Percentiles rank a stretch among this genome's conserved stretches.
Conservation (phyloP, 352 stramenopile genomes). For the Nothophytophthora sp. region DNA sequence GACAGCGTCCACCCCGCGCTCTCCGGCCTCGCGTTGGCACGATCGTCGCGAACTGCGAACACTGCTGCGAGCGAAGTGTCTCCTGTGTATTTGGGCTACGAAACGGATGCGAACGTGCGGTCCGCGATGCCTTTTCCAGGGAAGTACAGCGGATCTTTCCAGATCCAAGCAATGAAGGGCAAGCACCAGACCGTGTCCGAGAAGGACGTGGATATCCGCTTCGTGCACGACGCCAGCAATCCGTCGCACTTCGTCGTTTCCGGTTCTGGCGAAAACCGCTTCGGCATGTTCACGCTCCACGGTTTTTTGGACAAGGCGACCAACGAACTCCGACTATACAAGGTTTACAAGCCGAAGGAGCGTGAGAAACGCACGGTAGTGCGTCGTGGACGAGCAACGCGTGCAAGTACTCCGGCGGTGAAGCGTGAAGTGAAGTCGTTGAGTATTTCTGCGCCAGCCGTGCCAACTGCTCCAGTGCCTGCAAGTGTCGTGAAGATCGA, state of each 20-base stretch:
- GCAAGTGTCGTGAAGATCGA: constrained; percentile 19
- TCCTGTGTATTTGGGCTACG: constrained; percentile 68
- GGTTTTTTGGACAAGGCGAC: constrained; percentile 75
- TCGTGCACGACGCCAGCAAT: constrained; percentile 71
- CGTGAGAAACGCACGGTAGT: constrained; percentile 72
- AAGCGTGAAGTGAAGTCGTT: constrained; percentile 39
- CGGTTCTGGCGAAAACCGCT: constrained; percentile 78
- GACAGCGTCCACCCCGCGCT: constrained; percentile 57
- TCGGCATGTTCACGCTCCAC: constrained; percentile 74
- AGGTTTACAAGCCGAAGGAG: constrained; percentile 87
- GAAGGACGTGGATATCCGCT: constrained; percentile 80
- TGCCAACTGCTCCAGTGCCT: constrained; percentile 21
- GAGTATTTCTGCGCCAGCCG: constrained; percentile 27
- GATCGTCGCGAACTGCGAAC: constrained; percentile 56
- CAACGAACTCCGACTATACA: constrained; percentile 83
- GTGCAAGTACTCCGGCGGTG: constrained; percentile 23
- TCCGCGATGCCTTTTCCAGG: constrained; percentile 78
- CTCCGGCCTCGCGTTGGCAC: constrained; percentile 40
- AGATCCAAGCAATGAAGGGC: constrained; percentile 86
- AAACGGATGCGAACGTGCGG: constrained; percentile 52
- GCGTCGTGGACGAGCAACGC: constrained; percentile 39
- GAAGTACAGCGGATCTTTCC: constrained; percentile 87
- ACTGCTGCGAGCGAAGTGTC: constrained; percentile 35
- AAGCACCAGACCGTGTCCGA: constrained; percentile 82
- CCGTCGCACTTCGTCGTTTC: constrained; percentile 71